Percentiles rank a stretch among this genome's conserved stretches.
These are phyloP conservation scores for Hypoxylon sp. DNA, from an alignment of 2,329 filamentous ascomycete species.

Conservation along the genomic window DNA sequence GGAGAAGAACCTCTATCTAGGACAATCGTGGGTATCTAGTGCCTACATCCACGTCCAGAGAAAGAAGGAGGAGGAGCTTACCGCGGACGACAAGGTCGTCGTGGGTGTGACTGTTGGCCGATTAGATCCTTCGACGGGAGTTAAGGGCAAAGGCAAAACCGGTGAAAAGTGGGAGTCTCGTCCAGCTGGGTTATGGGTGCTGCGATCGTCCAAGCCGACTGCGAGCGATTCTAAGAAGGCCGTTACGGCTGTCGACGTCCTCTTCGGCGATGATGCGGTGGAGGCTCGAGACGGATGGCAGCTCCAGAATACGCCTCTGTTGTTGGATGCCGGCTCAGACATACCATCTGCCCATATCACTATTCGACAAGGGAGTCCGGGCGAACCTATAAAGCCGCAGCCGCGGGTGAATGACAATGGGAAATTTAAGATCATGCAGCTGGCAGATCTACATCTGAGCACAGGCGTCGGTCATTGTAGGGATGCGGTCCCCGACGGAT, in stretches of 20 bases:
- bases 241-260: slow-evolving; percentile 84
- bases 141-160: slow-evolving; percentile 65
- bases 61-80: slow-evolving; percentile 87
- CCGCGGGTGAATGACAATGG: slow-evolving; percentile 88
- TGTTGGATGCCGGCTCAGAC: slow-evolving; percentile 74
- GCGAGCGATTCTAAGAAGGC: slow-evolving; percentile 80
- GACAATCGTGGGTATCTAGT: slow-evolving; percentile 77
- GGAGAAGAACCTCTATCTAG: slow-evolving; percentile 90
- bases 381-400: slow-evolving; percentile 74
- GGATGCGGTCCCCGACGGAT: slow-evolving; percentile 82
- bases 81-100: slow-evolving; percentile 80
- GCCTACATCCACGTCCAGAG: slow-evolving; percentile 86
- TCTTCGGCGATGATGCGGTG: slow-evolving; percentile 91
- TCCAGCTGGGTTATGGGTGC: slow-evolving; percentile 84
- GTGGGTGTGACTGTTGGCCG: slow-evolving; percentile 82
- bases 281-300: slow-evolving; percentile 91
- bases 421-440: slow-evolving; percentile 96
- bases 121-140: slow-evolving; percentile 74
- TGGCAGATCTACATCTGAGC: slow-evolving; percentile 93
- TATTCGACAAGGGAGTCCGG: slow-evolving; percentile 78
- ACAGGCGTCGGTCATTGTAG: slow-evolving; percentile 89
- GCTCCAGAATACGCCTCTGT: slow-evolving; percentile 78
- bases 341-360: slow-evolving; percentile 80
- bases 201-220: slow-evolving; percentile 77
- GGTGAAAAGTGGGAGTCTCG: slow-evolving; percentile 82